Evolutionary conservation across 352 stramenopile species (phyloP), one percentile per base, ranked within the genome.

Genomic region (Globisporangium parvum): DNA sequence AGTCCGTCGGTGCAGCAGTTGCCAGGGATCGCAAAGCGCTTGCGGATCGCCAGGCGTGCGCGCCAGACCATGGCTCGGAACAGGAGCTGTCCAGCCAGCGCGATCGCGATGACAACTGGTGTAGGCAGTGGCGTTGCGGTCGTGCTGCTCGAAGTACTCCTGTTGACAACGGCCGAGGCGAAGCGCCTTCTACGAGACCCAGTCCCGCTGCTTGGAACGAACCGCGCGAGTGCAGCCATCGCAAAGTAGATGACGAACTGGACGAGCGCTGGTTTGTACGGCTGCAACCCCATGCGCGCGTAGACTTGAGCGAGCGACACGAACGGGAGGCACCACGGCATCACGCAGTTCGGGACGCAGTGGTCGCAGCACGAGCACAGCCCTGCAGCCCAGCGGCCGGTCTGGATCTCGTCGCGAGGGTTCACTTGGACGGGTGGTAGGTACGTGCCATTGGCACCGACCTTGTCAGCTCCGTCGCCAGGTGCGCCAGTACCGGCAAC

Each of bases 231-330:
- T 9, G 26, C 23, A 9, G 6, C 23, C 23, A 56, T 11, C 2
- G 17, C 8, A 18, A 49, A 33, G 3, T 60, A 28, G 14, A 55
- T 6, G 10, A 21, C 28, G 18, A 68, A 62, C 26, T 47, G 48
- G 10, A 60, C 18, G 11, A 71, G 57, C 12, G 40, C 61, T 14
- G 26, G 35, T 14, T n/a, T 24, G 33, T 58, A 44, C 20, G 51
- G 6, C 40, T 21, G 18, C 2, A 49, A 1, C 6, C 60, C 65
- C 14, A 72, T 17, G 10, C 65, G 51, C 26, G 61, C 46, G 14
- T 58, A 57, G 42, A 69, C 58, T 21, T 75, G 67, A 0, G 67
- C 64, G 11, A 75, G 24, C 33, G 64, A 47, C 9, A 75, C 61
- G 40, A 59, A 75, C 46, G 64, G 67, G 6, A 48, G 63, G 15